phyloP scores from a whole-genome alignment of 225 moss, liverwort and hornwort genomes.

The Pseudisothecium myosuroides region DNA sequence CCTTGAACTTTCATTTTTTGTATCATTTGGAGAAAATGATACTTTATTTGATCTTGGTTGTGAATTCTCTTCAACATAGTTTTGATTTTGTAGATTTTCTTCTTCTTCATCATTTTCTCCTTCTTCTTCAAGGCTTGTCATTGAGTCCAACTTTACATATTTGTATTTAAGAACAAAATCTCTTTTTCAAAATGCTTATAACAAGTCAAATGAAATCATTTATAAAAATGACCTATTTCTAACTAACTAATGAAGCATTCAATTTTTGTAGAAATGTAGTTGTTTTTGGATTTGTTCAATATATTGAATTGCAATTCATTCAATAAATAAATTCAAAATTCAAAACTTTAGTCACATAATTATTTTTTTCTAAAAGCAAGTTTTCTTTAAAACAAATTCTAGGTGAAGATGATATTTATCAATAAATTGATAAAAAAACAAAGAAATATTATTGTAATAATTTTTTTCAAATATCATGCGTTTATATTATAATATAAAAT shows the following conservation, averaged over 20 bases:
- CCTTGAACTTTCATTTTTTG: neutral
- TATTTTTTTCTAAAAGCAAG: neutral
- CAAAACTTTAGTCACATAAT: rapidly evolving
- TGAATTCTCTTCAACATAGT: neutral
- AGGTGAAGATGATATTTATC: neutral
- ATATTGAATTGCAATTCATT: neutral
- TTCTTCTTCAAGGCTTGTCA: neutral
- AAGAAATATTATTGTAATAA: too few relatives aligned
- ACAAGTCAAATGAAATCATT: too few relatives aligned
- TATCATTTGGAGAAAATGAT: neutral
- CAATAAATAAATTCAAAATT: neutral
- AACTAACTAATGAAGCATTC: neutral
- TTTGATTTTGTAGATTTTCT: neutral
- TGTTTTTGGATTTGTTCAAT: neutral
- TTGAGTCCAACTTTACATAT: neutral
- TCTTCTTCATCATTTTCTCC: neutral
- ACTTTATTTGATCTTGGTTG: neutral
- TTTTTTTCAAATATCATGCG: neutral
- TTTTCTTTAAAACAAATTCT: neutral
- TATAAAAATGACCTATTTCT: neutral
- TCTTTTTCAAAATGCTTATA: too few relatives aligned
- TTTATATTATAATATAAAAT: neutral
- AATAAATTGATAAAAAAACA: too few relatives aligned
- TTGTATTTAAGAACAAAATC: neutral
- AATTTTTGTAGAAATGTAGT: neutral